These are phyloP conservation scores for Talaromyces sp. DNA, from an alignment of 2,329 filamentous ascomycete genomes.

Conservation along the genomic window DNA sequence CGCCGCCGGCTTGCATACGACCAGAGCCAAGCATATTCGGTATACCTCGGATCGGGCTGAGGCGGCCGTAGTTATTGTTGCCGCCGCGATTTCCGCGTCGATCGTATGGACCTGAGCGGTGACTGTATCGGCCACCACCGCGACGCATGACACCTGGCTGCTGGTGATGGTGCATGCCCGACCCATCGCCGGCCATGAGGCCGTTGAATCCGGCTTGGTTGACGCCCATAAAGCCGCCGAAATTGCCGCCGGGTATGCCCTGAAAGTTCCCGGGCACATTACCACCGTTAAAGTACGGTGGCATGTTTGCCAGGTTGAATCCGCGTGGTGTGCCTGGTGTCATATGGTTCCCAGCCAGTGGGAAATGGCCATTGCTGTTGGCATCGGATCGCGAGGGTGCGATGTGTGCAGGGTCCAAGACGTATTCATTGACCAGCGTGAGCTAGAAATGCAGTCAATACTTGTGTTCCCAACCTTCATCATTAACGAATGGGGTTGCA, in stretches of 20 bases:
- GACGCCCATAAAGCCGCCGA: constrained; percentile 30
- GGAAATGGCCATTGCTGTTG: constrained; percentile 94
- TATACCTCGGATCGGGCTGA: constrained; percentile 32
- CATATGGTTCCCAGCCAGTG: constrained; percentile 68
- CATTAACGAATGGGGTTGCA: constrained; percentile 15
- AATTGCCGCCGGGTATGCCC: constrained; percentile 21
- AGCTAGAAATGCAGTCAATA: constrained; percentile 54
- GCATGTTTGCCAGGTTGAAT: constrained; percentile 75
- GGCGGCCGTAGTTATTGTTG: constrained; percentile 45
- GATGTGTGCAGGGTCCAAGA: constrained; percentile 90
- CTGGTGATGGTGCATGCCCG: constrained; percentile 42
- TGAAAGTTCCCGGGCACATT: constrained; percentile 33
- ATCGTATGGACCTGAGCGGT: constrained; percentile 69
- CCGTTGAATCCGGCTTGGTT: constrained; percentile 25
- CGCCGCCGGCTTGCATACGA: constrained; percentile 25
- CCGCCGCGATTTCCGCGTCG: constrained; percentile 52
- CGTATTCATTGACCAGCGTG: constrained; percentile 86
- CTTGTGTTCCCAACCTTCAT: neutral
- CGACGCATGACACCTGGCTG: constrained; percentile 63
- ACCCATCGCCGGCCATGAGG: constrained; percentile 34
- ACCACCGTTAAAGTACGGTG: constrained; percentile 51
- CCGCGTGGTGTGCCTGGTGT: constrained; percentile 82
- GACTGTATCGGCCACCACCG: constrained; percentile 57
- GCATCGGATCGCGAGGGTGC: constrained; percentile 88
- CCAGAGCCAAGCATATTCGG: constrained; percentile 30